These are phyloP conservation scores for Austroboletus eburneus DNA, from an alignment of 768 basidiomycete genomes.

Conservation along the genomic window DNA sequence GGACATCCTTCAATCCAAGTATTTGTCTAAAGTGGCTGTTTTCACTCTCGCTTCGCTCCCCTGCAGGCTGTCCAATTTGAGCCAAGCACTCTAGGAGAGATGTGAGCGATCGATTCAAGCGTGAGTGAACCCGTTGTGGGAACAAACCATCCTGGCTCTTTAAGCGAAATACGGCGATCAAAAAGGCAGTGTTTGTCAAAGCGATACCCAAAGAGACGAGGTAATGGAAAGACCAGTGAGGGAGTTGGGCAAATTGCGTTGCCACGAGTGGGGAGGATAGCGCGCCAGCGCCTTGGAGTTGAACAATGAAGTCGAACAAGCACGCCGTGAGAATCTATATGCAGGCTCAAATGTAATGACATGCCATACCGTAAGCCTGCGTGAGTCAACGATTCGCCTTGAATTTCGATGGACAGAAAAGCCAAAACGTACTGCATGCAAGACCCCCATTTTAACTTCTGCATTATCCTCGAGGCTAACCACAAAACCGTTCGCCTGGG, in stretches of 20 bases:
- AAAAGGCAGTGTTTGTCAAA: conserved; percentile 46
- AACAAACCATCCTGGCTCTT: conserved; percentile 65
- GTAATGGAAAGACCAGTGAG: conserved; percentile 76
- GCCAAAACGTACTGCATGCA: conserved; percentile 31
- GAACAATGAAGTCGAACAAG: too few relatives aligned
- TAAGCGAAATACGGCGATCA: conserved; percentile 61
- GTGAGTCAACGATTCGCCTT: too few relatives aligned
- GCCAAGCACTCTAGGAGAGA: conserved; percentile 44
- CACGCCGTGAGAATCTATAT: too few relatives aligned
- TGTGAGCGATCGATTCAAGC: conserved; percentile 1
- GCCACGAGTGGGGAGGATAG: conserved; percentile 68
- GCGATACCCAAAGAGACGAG: conserved; percentile 68
- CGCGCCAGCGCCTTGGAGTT: conserved; percentile 62
- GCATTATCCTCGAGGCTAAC: conserved; percentile 38
- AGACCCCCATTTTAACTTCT: conserved; percentile 37
- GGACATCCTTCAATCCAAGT: conserved; percentile 48
- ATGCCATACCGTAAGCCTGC: conserved; percentile 32
- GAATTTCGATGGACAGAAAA: conserved; percentile 24
- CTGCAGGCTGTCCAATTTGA: conserved; percentile 47
- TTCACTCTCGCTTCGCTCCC: conserved; percentile 34
- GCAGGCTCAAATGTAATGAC: too few relatives aligned
- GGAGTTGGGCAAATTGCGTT: conserved; percentile 70
- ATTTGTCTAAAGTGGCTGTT: conserved; percentile 47
- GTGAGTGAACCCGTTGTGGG: not conserved
- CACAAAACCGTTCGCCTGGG: conserved; percentile 45